Evolutionary conservation across 176 grass and related monocot genomes (phyloP).

Genomic region (Aechmea fasciata): DNA sequence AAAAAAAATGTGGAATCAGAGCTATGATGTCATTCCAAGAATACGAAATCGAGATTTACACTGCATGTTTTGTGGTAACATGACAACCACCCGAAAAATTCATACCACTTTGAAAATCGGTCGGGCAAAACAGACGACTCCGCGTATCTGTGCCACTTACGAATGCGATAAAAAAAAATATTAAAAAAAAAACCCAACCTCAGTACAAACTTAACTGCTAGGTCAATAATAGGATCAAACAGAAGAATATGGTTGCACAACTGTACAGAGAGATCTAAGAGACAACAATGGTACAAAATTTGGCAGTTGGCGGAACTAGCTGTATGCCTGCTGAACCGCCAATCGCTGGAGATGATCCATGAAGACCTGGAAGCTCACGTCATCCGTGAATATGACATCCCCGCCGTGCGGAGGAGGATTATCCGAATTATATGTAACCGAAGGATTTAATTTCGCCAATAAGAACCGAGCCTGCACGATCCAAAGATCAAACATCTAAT

Average conservation of each 20-base stretch:
- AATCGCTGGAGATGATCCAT: slow-evolving; percentile 89
- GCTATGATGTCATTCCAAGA: too few relatives aligned
- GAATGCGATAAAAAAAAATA: too few relatives aligned
- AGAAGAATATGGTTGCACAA: neutral
- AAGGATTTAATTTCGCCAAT: slow-evolving; percentile 87
- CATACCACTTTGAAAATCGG: too few relatives aligned
- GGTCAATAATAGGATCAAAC: too few relatives aligned
- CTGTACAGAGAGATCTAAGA: slow-evolving; percentile 18
- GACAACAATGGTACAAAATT: slow-evolving; percentile 18
- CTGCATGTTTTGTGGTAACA: too few relatives aligned
- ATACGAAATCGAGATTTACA: too few relatives aligned
- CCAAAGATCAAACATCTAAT: slow-evolving; percentile 17
- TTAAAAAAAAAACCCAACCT: neutral
- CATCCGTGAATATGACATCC: slow-evolving; percentile 90
- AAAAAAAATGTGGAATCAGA: too few relatives aligned
- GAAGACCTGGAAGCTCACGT: slow-evolving; percentile 88
- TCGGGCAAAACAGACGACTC: too few relatives aligned
- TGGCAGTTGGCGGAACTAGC: neutral
- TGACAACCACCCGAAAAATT: too few relatives aligned
- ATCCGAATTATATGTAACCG: slow-evolving; percentile 62
- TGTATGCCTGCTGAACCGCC: slow-evolving; percentile 47
- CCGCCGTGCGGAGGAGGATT: slow-evolving; percentile 57
- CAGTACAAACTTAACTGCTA: neutral
- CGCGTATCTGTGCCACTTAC: too few relatives aligned
- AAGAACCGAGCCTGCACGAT: slow-evolving; percentile 73